Conservation (phyloP, 306 rosid genomes). For the Trifolium pratense region DNA sequence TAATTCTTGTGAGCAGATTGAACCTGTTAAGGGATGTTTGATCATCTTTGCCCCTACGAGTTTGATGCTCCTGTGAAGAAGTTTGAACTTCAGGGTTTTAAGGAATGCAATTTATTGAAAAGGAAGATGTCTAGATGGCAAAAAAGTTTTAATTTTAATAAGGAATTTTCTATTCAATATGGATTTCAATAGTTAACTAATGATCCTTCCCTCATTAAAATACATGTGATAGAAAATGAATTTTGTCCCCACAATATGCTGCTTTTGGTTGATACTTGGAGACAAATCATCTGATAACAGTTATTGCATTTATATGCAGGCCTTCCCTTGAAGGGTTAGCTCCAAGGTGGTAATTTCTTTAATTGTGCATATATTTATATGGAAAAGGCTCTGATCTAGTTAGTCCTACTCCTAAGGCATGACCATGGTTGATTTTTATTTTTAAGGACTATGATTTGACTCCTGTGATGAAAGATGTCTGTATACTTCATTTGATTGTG, state of each 20-base stretch:
- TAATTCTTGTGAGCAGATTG: slow-evolving; percentile 46
- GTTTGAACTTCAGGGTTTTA: slow-evolving; percentile 49
- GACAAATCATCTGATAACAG: neutral
- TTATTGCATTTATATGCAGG: neutral
- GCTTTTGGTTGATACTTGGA: slow-evolving; percentile 16
- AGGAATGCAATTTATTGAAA: slow-evolving; percentile 56
- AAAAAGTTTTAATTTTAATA: slow-evolving; percentile 42
- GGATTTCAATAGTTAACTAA: slow-evolving; percentile 16
- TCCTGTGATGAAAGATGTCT: neutral
- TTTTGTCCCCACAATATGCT: slow-evolving; percentile 2
- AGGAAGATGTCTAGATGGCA: slow-evolving; percentile 68
- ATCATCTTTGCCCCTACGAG: slow-evolving; percentile 62
- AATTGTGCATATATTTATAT: neutral
- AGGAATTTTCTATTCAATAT: slow-evolving; percentile 43
- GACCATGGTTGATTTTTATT: too few species aligned
- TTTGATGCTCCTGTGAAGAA: slow-evolving; percentile 50
- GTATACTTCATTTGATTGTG: neutral
- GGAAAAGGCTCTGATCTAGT: slow-evolving; percentile 4
- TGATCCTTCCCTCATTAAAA: slow-evolving; percentile 10
- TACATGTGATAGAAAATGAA: neutral
- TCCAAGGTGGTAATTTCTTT: neutral
- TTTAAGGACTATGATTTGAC: too few species aligned
- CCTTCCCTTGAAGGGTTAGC: neutral
- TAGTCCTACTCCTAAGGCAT: neutral
- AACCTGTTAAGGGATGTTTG: slow-evolving; percentile 49